Percentiles rank a stretch among this genome's conserved stretches.
Conservation (phyloP, 305 asterid species). For the Fraxinus sp. region DNA sequence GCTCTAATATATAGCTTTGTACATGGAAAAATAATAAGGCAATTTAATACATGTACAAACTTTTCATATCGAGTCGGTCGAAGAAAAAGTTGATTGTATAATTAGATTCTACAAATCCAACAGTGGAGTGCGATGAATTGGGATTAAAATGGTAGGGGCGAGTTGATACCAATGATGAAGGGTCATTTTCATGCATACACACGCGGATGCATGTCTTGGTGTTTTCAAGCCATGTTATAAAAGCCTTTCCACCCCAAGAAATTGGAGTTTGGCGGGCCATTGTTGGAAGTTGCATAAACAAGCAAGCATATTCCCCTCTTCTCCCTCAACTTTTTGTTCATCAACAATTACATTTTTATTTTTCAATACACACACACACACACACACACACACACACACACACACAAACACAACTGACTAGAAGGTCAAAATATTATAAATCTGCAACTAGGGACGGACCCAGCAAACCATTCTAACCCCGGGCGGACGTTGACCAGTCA, state of each 20-base stretch:
- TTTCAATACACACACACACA: too few species aligned
- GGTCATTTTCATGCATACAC: conserved; percentile 37
- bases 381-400: too few species aligned
- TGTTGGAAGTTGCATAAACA: not conserved
- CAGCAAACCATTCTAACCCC: too few species aligned
- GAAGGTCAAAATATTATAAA: too few species aligned
- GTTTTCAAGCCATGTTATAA: conserved; percentile 39
- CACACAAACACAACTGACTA: too few species aligned
- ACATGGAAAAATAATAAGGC: not conserved
- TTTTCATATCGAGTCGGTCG: not conserved
- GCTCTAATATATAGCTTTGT: not conserved
- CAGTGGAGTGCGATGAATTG: not conserved
- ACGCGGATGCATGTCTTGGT: conserved; percentile 23
- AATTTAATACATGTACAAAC: not conserved
- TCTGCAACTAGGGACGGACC: too few species aligned
- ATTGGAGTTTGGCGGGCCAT: conserved; percentile 40
- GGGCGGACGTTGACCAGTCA: too few species aligned
- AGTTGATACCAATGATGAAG: conserved; percentile 20
- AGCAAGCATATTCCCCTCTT: not conserved
- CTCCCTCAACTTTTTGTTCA: not conserved
- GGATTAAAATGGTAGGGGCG: not conserved
- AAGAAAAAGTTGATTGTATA: not conserved
- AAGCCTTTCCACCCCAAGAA: conserved; percentile 32
- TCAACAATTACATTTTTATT: not conserved
- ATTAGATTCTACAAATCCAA: not conserved